phyloP scores from a whole-genome alignment of 805 yeast genomes.

The Saccharomyces eubayanus region DNA sequence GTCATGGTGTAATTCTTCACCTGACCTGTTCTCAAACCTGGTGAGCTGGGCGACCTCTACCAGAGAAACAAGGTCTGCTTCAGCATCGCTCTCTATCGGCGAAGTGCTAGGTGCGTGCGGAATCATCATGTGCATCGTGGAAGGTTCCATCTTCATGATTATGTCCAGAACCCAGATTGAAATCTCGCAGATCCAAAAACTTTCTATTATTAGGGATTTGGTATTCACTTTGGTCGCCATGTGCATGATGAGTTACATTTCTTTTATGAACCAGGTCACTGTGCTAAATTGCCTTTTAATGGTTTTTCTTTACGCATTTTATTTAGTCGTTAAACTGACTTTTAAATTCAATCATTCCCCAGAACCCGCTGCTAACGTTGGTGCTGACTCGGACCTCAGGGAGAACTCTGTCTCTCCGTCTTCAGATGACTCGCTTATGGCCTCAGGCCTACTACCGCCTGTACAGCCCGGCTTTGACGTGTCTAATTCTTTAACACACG shows the following conservation, averaged over 20 bases:
- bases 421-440: background rate
- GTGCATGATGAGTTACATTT: slow-evolving; percentile 18
- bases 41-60: slow-evolving; percentile 27
- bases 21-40: slow-evolving; percentile 31
- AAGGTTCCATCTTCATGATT: slow-evolving; percentile 27
- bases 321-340: slow-evolving; percentile 14
- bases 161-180: slow-evolving; percentile 18
- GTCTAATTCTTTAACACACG: slow-evolving; percentile 3
- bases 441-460: background rate
- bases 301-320: slow-evolving; percentile 20
- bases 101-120: slow-evolving; percentile 34
- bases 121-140: slow-evolving; percentile 29
- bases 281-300: slow-evolving; percentile 22
- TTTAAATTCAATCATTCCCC: slow-evolving; percentile 1
- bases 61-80: slow-evolving; percentile 2
- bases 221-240: slow-evolving; percentile 21
- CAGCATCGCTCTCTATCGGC: slow-evolving; percentile 26
- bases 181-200: slow-evolving; percentile 13
- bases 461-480: background rate
- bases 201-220: slow-evolving; percentile 21
- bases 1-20: slow-evolving; percentile 34
- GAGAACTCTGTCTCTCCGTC: background rate
- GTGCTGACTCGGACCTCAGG: slow-evolving; percentile 1
- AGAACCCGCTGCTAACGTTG: background rate
- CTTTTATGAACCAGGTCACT: slow-evolving; percentile 18